These are phyloP conservation scores for Eucalyptus pauciflora DNA, from an alignment of 345 rosid genomes.

Conservation along the genomic window DNA sequence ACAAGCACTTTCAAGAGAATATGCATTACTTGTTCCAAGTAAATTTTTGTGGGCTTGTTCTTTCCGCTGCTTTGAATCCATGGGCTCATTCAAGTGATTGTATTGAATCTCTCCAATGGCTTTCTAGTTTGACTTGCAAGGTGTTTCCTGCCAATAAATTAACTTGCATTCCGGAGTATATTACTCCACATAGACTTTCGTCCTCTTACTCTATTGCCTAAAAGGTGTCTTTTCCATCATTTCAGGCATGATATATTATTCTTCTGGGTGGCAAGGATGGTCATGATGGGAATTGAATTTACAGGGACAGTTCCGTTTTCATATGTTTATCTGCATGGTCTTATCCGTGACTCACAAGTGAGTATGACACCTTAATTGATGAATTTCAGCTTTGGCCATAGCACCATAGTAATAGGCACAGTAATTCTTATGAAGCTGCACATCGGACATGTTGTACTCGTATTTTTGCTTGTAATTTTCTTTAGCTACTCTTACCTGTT, in stretches of 20 bases:
- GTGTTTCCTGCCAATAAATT: neutral
- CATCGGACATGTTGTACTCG: neutral
- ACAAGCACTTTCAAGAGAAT: neutral
- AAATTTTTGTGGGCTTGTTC: neutral
- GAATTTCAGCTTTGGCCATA: neutral
- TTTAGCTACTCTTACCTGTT: neutral
- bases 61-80: neutral
- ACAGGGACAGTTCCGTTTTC: conserved; percentile 92
- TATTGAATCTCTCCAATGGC: neutral
- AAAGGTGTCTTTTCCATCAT: conserved; percentile 1
- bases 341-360: conserved; percentile 87
- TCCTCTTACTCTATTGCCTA: neutral
- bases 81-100: neutral
- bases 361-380: conserved; percentile 6
- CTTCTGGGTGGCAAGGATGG: conserved; percentile 99
- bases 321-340: conserved; percentile 88
- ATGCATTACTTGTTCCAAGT: neutral
- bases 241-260: conserved; percentile 97
- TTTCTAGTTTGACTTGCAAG: neutral
- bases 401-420: neutral
- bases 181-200: neutral
- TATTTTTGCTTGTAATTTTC: neutral
- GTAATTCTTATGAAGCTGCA: neutral
- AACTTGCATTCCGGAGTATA: neutral
- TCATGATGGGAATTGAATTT: conserved; percentile 98